These are phyloP conservation scores for Talaromyces liani DNA, from an alignment of 495 filamentous ascomycete genomes.

Conservation along the genomic window DNA sequence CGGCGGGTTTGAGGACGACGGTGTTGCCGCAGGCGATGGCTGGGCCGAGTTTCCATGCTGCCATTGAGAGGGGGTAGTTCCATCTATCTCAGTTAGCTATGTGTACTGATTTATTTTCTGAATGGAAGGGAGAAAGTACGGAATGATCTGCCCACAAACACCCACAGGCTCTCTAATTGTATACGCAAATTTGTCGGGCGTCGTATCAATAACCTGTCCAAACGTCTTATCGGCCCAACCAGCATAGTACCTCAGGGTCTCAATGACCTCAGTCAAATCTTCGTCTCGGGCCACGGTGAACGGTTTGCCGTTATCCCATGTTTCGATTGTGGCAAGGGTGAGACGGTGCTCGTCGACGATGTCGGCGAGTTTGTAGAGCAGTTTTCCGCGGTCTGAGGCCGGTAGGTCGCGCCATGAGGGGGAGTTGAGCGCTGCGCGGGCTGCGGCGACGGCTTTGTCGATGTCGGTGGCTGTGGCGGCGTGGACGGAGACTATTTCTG, in stretches of 20 bases:
- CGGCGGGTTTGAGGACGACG: slow-evolving; percentile 80
- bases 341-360: slow-evolving; percentile 64
- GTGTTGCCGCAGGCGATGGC: slow-evolving; percentile 86
- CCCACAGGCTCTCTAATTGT: slow-evolving; percentile 81
- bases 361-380: slow-evolving; percentile 67
- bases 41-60: slow-evolving; percentile 88
- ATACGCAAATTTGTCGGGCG: slow-evolving; percentile 76
- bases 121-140: slow-evolving; percentile 17
- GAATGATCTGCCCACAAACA: slow-evolving; percentile 88
- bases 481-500: slow-evolving; percentile 73
- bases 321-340: slow-evolving; percentile 78
- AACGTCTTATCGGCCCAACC: slow-evolving; percentile 89
- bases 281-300: slow-evolving; percentile 62
- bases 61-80: slow-evolving; percentile 87
- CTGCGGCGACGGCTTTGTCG: slow-evolving; percentile 73
- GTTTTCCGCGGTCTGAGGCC: slow-evolving; percentile 60
- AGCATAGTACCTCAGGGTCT: slow-evolving; percentile 74
- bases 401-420: slow-evolving; percentile 70
- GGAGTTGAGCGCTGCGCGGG: slow-evolving; percentile 71
- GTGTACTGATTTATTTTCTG: too few relatives aligned
- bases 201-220: slow-evolving; percentile 78
- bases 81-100: slow-evolving; percentile 29
- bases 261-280: slow-evolving; percentile 63
- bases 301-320: slow-evolving; percentile 90
- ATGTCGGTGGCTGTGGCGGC: slow-evolving; percentile 76